These are phyloP conservation scores for Akanthomyces dipterigenus DNA, from an alignment of 2,329 filamentous ascomycete genomes.

Conservation along the genomic window DNA sequence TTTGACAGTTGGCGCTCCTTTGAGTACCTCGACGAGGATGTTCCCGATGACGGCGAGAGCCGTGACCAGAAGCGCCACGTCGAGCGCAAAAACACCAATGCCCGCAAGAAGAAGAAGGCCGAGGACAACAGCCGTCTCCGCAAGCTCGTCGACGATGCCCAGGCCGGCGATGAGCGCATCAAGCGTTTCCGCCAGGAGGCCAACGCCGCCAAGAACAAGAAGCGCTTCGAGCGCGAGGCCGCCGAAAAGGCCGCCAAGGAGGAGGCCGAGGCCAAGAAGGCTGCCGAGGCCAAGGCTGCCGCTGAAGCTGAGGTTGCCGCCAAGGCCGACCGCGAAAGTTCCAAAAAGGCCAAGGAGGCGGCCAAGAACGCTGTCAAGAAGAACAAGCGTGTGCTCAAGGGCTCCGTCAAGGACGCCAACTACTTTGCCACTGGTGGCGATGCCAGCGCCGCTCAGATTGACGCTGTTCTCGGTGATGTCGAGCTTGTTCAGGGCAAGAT, in stretches of 20 bases:
- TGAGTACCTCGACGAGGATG: conserved; percentile 97
- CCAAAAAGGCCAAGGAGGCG: conserved; percentile 96
- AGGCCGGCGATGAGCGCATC: conserved; percentile 85
- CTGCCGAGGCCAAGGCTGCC: conserved; percentile 70
- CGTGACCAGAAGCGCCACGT: conserved; percentile 98
- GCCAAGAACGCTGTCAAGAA: conserved; percentile 99
- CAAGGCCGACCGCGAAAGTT: conserved; percentile 74
- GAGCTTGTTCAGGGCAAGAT: conserved; percentile 84
- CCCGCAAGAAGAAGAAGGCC: conserved; percentile 98
- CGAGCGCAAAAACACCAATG: conserved; percentile 96
- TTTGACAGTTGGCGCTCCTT: conserved; percentile 97
- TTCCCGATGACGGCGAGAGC: conserved; percentile 97
- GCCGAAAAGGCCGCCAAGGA: conserved; percentile 82
- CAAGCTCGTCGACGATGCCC: conserved; percentile 80
- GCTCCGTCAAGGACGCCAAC: conserved; percentile 93
- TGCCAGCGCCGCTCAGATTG: conserved; percentile 68
- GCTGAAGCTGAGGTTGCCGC: conserved; percentile 82
- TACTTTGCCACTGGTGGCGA: conserved; percentile 78
- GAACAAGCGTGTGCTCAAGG: conserved; percentile 97
- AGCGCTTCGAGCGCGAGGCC: conserved; percentile 81
- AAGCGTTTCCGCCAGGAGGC: conserved; percentile 93
- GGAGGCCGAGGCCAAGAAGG: conserved; percentile 76
- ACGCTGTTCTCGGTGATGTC: conserved; percentile 75
- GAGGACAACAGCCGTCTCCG: conserved; percentile 91
- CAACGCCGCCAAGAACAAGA: conserved; percentile 94